A percentile compares a stretch with the other conserved stretches of the same genome.
Evolutionary conservation across 352 stramenopile species (phyloP).

Genomic region (Phytophthora aleatoria): DNA sequence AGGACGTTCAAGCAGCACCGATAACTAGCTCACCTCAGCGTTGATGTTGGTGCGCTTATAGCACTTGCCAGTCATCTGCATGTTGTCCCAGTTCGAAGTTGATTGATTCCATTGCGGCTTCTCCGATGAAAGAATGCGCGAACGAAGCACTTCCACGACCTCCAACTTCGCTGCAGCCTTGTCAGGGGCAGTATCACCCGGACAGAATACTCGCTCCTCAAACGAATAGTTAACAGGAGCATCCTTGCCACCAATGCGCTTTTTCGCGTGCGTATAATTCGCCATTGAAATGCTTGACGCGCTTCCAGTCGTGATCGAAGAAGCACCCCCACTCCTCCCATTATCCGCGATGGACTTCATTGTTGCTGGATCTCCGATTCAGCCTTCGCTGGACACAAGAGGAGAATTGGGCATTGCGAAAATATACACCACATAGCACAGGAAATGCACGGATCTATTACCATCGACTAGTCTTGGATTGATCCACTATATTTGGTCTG

Average conservation of each 20-base stretch:
- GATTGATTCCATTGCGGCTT: slow-evolving; percentile 65
- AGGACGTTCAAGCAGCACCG: background rate
- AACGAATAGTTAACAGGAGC: slow-evolving; percentile 74
- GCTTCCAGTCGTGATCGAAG: background rate
- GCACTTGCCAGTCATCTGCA: slow-evolving; percentile 73
- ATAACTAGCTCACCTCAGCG: slow-evolving; percentile 49
- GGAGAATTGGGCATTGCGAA: background rate
- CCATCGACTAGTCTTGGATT: slow-evolving; percentile 20
- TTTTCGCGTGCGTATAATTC: slow-evolving; percentile 48
- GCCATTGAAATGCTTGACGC: slow-evolving; percentile 1
- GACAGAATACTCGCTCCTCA: slow-evolving; percentile 74
- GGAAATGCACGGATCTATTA: slow-evolving; percentile 34
- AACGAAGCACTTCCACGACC: slow-evolving; percentile 65
- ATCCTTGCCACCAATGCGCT: slow-evolving; percentile 65
- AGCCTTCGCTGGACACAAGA: background rate
- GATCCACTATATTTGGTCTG: slow-evolving; percentile 31
- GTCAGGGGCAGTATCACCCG: slow-evolving; percentile 55
- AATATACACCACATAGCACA: slow-evolving; percentile 15
- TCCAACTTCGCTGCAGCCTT: slow-evolving; percentile 68
- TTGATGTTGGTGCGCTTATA: slow-evolving; percentile 82
- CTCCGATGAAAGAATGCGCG: slow-evolving; percentile 60
- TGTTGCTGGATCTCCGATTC: background rate
- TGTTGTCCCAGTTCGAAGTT: slow-evolving; percentile 76
- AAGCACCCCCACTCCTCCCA: background rate
- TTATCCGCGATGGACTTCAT: slow-evolving; percentile 16